Evolutionary conservation across 192 early-diverging fungal species (phyloP).

Genomic region (Coemansia sp.): DNA sequence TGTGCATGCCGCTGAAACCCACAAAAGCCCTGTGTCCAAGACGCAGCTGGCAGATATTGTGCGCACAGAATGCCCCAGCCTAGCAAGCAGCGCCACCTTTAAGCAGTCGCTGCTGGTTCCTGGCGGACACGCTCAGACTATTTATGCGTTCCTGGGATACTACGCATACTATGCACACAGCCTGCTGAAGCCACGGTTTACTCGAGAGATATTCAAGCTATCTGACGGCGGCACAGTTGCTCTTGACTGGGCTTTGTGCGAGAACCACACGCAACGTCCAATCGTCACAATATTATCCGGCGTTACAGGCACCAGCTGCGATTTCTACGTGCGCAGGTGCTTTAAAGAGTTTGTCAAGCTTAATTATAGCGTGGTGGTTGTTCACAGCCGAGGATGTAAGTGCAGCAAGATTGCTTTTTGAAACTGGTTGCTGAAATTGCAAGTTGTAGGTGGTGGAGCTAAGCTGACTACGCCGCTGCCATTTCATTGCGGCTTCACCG

Average conservation of each 20-base stretch:
- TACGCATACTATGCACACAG: slow-evolving; percentile 54
- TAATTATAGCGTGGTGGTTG: slow-evolving; percentile 74
- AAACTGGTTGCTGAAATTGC: not conserved
- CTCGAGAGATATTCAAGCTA: slow-evolving; percentile 61
- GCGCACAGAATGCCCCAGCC: slow-evolving; percentile 53
- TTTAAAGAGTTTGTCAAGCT: slow-evolving; percentile 61
- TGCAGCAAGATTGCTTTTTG: not conserved
- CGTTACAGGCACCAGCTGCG: slow-evolving; percentile 88
- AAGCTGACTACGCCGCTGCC: slow-evolving; percentile 72
- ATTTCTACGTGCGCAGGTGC: slow-evolving; percentile 82
- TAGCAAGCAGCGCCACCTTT: slow-evolving; percentile 56
- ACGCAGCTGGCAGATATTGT: slow-evolving; percentile 29
- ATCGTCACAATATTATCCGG: slow-evolving; percentile 84
- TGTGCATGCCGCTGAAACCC: slow-evolving; percentile 25
- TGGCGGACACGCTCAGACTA: slow-evolving; percentile 79
- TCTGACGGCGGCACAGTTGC: slow-evolving; percentile 84
- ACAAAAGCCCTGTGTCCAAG: slow-evolving; percentile 8
- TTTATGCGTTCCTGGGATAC: slow-evolving; percentile 41
- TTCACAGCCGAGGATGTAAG: slow-evolving; percentile 87
- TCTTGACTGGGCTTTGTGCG: slow-evolving; percentile 79
- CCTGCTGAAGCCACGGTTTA: slow-evolving; percentile 23
- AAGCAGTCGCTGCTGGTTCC: slow-evolving; percentile 69
- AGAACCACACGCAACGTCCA: slow-evolving; percentile 58
- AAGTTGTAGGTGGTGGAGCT: slow-evolving; percentile 57
- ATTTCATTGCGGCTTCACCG: slow-evolving; percentile 79